Evolutionary conservation across 176 grass and related monocot genomes (phyloP).

Genomic region (Avena atlantica): DNA sequence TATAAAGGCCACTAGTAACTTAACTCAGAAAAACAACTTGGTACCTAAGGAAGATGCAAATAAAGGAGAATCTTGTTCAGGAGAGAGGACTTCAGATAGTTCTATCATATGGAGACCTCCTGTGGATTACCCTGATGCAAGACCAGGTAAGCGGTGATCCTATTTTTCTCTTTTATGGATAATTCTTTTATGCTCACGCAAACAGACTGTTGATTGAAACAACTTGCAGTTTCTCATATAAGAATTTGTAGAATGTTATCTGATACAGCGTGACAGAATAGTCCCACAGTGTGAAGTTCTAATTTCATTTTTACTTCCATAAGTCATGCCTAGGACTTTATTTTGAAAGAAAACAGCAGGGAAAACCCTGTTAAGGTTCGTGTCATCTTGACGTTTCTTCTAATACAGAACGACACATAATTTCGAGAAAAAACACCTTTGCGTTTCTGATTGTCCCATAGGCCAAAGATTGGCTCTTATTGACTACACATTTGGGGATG

Average conservation of each 20-base stretch:
- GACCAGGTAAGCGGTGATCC: conserved; percentile 57
- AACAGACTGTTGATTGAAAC: background rate
- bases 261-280: background rate
- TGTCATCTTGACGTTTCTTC: background rate
- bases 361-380: background rate
- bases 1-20: conserved; percentile 46
- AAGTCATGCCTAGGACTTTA: background rate
- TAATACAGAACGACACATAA: background rate
- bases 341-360: background rate
- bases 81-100: conserved; percentile 51
- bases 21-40: conserved; percentile 28
- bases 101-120: conserved; percentile 56
- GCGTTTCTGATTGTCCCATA: background rate
- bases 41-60: conserved; percentile 45
- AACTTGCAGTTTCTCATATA: background rate
- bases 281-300: background rate
- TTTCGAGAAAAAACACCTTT: background rate
- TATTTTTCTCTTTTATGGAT: conserved; percentile 14
- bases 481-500: background rate
- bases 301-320: background rate
- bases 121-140: conserved; percentile 78
- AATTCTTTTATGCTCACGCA: background rate
- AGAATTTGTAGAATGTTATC: conserved; percentile 4
- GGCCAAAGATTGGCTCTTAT: background rate
- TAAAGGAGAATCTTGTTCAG: conserved; percentile 30